Evolutionary conservation across 176 grass and related monocot genomes (phyloP), one percentile per base, ranked within the genome.

Genomic region (Juncus effusus): DNA sequence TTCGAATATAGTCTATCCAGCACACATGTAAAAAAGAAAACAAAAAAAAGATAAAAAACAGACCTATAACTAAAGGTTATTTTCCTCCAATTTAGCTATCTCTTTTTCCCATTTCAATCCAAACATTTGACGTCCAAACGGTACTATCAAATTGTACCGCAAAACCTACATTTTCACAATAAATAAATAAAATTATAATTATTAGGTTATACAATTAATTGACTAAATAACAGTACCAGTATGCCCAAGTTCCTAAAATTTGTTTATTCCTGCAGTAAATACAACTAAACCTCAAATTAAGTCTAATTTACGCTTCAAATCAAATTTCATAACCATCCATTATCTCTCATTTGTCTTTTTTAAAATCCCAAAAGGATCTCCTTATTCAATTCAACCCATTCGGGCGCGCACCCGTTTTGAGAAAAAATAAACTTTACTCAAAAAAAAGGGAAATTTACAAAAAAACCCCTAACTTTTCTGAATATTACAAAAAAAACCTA

Each of bases 91-190:
- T 52, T 83, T 91, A 38, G 70, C 79, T 59, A 85, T 70, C 65
- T 96, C 92, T 84, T 85, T 96, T 49, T 91, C 92, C 92, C 87
- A 96, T 35, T 79, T 96, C 42, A 96, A 81, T 61, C 87, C 82
- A 67, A 87, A 83, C 87, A 96, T 91, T 70, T 96, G 91, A 14
- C 84, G 76, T 13, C 92, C 87, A 83, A 91, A 91, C 2, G 87
- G 87, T 19, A 91, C 84, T 37, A 88, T 96, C 9, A 91, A 80
- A 67, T 91, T 96, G 60, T 91, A 96, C 42, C 87, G 73, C 44
- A 96, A 79, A 81, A 96, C 84, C 92, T 96, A 78, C 28, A 78
- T 59, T 49, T 70, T 63, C 60, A 12, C 37, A 60, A 16, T 70
- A 70, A 59, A 69, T 28, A 10, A 66, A 36, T 9, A 47, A 47